A percentile compares a stretch with the other conserved stretches of the same genome.
Evolutionary conservation across 2,329 filamentous ascomycete species (phyloP).

Genomic region (Apiospora malaysiana): DNA sequence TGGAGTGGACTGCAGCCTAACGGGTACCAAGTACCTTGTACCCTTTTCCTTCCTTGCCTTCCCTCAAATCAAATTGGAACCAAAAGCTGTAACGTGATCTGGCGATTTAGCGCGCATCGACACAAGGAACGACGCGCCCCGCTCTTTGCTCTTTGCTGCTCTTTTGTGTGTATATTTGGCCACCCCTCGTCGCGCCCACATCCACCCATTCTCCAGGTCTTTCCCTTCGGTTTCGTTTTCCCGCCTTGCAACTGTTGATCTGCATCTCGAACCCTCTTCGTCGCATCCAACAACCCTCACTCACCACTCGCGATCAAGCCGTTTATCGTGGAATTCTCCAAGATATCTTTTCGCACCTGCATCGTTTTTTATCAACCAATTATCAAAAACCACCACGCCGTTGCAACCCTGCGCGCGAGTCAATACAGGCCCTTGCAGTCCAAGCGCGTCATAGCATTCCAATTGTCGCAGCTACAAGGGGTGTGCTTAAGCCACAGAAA

Average conservation of each 20-base stretch:
- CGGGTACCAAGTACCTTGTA: not conserved
- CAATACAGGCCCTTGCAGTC: slow-evolving; percentile 11
- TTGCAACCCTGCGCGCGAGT: not conserved
- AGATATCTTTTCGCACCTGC: not conserved
- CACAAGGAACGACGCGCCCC: slow-evolving; percentile 4
- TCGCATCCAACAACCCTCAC: slow-evolving; percentile 3
- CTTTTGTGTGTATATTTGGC: slow-evolving; percentile 22
- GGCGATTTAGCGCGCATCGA: slow-evolving; percentile 24
- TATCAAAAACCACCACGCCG: not conserved
- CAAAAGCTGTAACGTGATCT: slow-evolving; percentile 25
- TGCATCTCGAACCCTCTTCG: slow-evolving; percentile 21
- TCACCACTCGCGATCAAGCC: not conserved
- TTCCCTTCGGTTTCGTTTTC: slow-evolving; percentile 23
- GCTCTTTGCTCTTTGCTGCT: not conserved
- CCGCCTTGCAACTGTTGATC: slow-evolving; percentile 15
- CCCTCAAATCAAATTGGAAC: not conserved
- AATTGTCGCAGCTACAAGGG: slow-evolving; percentile 13
- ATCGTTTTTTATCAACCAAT: not conserved
- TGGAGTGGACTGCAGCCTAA: slow-evolving; percentile 4
- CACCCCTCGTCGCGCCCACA: slow-evolving; percentile 23
- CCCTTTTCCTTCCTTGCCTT: not conserved
- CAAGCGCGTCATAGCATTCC: slow-evolving; percentile 22
- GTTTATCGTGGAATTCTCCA: not conserved
- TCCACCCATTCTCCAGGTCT: slow-evolving; percentile 13
- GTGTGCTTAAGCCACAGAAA: not conserved